Evolutionary conservation across 345 rosid genomes (phyloP).

Genomic region (Eutrema yunnanense): DNA sequence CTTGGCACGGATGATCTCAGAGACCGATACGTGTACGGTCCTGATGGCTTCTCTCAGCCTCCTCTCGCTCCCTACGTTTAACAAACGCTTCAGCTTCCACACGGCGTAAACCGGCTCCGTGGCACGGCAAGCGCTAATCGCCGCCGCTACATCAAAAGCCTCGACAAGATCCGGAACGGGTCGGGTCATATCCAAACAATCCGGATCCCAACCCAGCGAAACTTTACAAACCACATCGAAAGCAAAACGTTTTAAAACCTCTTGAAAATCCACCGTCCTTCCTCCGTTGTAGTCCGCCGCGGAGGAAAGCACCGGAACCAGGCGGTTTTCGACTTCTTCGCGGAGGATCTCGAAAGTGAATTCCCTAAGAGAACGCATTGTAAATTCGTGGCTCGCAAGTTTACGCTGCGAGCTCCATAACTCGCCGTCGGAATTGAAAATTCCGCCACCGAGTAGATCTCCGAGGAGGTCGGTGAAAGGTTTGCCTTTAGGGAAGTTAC

Average conservation of each 20-base stretch:
- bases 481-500: slow-evolving; percentile 76
- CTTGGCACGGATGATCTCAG: slow-evolving; percentile 39
- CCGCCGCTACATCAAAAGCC: slow-evolving; percentile 54
- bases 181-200: slow-evolving; percentile 41
- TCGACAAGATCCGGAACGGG: slow-evolving; percentile 37
- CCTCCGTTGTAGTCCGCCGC: slow-evolving; percentile 12
- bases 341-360: slow-evolving; percentile 44
- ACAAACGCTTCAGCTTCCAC: slow-evolving; percentile 59
- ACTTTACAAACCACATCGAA: slow-evolving; percentile 49
- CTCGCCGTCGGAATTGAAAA: slow-evolving; percentile 80
- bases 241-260: slow-evolving; percentile 48
- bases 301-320: slow-evolving; percentile 45
- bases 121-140: slow-evolving; percentile 52
- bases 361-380: slow-evolving; percentile 50
- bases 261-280: slow-evolving; percentile 50
- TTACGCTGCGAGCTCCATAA: slow-evolving; percentile 63
- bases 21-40: slow-evolving; percentile 30
- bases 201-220: slow-evolving; percentile 49
- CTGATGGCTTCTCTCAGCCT: slow-evolving; percentile 39
- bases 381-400: slow-evolving; percentile 73
- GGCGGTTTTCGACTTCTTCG: slow-evolving; percentile 46
- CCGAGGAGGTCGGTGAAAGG: slow-evolving; percentile 75
- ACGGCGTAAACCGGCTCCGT: slow-evolving; percentile 40
- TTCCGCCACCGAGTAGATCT: slow-evolving; percentile 75
- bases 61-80: slow-evolving; percentile 57